Base-by-base conservation (phyloP, 768 basidiomycete species). In the Psilocybe subaeruginosa region DNA sequence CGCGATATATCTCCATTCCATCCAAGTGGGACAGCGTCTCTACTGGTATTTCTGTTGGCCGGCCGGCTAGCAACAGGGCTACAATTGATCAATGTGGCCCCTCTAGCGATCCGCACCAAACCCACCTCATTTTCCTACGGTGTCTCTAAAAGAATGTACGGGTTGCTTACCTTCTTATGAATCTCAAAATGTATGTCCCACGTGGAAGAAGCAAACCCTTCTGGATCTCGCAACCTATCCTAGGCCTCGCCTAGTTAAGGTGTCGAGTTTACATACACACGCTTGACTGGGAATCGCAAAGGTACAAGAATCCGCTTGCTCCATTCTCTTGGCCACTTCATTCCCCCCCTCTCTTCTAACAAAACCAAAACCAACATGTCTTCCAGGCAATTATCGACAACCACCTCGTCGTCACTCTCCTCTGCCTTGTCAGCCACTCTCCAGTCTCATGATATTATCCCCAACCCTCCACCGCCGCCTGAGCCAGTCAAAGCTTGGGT, bases 401-500 rank as follows among this genome's bases (percentile, higher is more conserved):
- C 72, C 54, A 62, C 70, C 9, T 57, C 74, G n/a, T 66, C 73
- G 35, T 54, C 68, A 27, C 58, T 70, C 27, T 69, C 71, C 27
- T 69, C 71, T 1, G 31, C 63, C 29, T 64, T 66, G 51, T 73
- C 68, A 64, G 73, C 62, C 16, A 55, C 50, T 61, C 69, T 64
- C 59, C 72, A 68, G 55, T 69, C 74, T 37, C 67, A 68, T 62
- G 58, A 66, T 48, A 61, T 68, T 27, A 63, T 54, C 54, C 64
- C 70, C 49, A 50, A 73, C 47, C 61, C 79, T 51, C 56, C 69
- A 58, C 59, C 63, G 17, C 64, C 66, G 16, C 52, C 64, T 46
- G 66, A 69, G 17, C 33, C 67, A 9, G 48, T 58, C 37, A 80
- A 78, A 67, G 74, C 73, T 8, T 91, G 90, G 90, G 81, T 91